Evolutionary conservation across 2,329 filamentous ascomycete species (phyloP), one percentile per base, ranked within the genome.

Genomic region (Aspergillus awamori): DNA sequence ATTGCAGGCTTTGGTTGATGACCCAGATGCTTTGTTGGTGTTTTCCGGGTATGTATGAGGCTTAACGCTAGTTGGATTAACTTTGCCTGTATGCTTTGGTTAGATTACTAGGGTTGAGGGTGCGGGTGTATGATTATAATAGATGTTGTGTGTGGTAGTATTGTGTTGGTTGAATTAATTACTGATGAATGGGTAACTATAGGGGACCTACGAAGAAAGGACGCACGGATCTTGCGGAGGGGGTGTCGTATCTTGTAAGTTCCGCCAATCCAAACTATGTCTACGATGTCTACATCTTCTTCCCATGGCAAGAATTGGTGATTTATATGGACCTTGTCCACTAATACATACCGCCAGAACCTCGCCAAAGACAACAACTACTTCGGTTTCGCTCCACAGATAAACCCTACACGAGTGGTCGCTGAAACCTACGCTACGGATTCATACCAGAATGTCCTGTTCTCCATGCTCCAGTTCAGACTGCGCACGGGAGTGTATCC

Each of bases 361-460:
- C 69, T 77, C 22, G 70, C 69, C 13, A 63, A 61, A 61, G 72
- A 75, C 8, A 77, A 74, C 54, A 45, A 69, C 36, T 72, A 76
- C 59, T 82, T 78, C 60, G 65, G 33, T 8, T 53, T 63, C 7
- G 55, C 58, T 17, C n/a, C 63, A 1, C 36, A 2, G 13, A 61
- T 71, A 20, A 57, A 71, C 22, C 6, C 57, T 11, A 53, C 57
- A 0, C 33, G 80, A 80, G 24, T 92, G 17, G 71, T 86, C 0
- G 70, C 86, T 2, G 93, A 97, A 71, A 84, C 88, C 8, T 82
- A 85, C 58, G 92, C 93, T 0, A 87, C 94, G 1, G 93, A 97
- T 75, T 94, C 90, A 1, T 94, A 92, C 71, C 89, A 93, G 72
- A 97, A 97, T 72, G 78, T 97, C 5, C 77, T 96, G 15, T 93